phyloP scores from a whole-genome alignment of 345 rosid species.

The Raphanus raphanistrum region DNA sequence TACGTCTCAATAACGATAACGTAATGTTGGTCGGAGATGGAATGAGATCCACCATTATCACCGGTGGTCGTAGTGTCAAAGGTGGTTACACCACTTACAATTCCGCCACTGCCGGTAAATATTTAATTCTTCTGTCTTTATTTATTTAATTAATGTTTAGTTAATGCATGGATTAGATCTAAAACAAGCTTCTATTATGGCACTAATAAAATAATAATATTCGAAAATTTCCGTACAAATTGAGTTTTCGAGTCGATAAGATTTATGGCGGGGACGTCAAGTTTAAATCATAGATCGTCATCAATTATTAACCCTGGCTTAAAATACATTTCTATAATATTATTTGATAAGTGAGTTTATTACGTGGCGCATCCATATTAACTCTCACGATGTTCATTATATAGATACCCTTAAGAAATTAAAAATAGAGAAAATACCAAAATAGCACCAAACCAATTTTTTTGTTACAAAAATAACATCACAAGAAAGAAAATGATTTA shows the following conservation, averaged over 20 bases:
- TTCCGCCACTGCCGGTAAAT: conserved; percentile 81
- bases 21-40: conserved; percentile 81
- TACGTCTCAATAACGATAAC: conserved; percentile 52
- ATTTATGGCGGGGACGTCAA: not conserved
- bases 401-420: too few relatives aligned
- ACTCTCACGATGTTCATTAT: too few relatives aligned
- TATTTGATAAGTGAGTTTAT: too few relatives aligned
- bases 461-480: too few relatives aligned
- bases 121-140: not conserved
- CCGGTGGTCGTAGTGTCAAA: conserved; percentile 60
- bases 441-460: too few relatives aligned
- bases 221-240: not conserved
- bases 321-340: too few relatives aligned
- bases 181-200: not conserved
- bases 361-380: too few relatives aligned
- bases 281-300: not conserved
- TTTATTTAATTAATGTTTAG: not conserved
- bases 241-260: not conserved
- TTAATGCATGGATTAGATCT: not conserved
- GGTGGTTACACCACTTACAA: conserved; percentile 86
- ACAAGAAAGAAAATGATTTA: too few relatives aligned
- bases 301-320: not conserved
- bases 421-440: too few relatives aligned
- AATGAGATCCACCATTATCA: conserved; percentile 58
- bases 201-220: not conserved